Conservation (phyloP, 176 grass and related monocot species). For the Juncus effusus region DNA sequence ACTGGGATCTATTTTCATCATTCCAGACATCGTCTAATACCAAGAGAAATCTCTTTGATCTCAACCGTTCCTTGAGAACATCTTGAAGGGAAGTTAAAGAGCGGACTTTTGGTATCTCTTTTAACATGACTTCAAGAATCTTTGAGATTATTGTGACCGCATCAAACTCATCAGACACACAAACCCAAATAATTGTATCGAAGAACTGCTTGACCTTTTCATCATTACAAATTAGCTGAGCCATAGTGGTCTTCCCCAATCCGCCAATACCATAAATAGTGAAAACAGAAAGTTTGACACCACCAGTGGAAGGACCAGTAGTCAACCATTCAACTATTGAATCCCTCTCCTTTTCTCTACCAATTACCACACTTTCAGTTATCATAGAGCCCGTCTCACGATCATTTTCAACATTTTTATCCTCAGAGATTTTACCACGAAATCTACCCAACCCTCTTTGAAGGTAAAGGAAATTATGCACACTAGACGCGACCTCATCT, state of each 20-base stretch:
- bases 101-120: background rate
- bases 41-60: slow-evolving; percentile 18
- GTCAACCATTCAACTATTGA: slow-evolving; percentile 19
- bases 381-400: slow-evolving; percentile 23
- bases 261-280: slow-evolving; percentile 16
- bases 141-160: slow-evolving; percentile 14
- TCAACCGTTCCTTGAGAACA: slow-evolving; percentile 9
- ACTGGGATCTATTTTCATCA: slow-evolving; percentile 17
- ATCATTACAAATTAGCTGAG: slow-evolving; percentile 14
- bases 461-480: slow-evolving; percentile 17
- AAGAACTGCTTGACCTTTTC: slow-evolving; percentile 9
- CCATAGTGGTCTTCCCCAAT: slow-evolving; percentile 24
- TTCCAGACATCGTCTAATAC: slow-evolving; percentile 50
- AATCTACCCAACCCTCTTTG: background rate
- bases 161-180: slow-evolving; percentile 23
- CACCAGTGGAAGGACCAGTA: background rate
- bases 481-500: slow-evolving; percentile 12
- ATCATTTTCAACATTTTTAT: background rate
- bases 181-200: slow-evolving; percentile 11
- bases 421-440: background rate
- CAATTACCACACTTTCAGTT: slow-evolving; percentile 25
- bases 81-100: slow-evolving; percentile 25
- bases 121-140: background rate
- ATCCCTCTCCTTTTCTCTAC: slow-evolving; percentile 22
- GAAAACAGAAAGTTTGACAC: background rate